A percentile compares a stretch with the other conserved stretches of the same genome.
These are phyloP conservation scores for Yarrowia sp. DNA, from an alignment of 805 yeast species.

Conservation along the genomic window DNA sequence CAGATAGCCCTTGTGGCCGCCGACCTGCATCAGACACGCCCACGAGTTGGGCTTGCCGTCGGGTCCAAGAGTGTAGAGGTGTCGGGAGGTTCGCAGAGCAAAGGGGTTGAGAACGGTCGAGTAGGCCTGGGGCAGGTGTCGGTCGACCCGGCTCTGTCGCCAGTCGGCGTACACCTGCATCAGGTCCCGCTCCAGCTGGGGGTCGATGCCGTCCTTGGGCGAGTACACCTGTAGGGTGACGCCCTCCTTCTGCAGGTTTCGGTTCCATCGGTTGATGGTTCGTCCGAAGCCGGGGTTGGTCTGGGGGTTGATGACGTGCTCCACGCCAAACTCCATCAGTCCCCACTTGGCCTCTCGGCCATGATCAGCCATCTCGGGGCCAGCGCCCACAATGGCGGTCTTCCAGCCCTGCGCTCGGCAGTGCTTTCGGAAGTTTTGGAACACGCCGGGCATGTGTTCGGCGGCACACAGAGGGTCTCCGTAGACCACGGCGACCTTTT, in stretches of 20 bases:
- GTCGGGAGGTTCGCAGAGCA: conserved; percentile 32
- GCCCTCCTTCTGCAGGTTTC: conserved; percentile 30
- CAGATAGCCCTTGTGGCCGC: conserved; percentile 33
- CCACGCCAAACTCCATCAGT: conserved; percentile 37
- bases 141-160: conserved; percentile 33
- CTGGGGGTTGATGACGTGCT: conserved; percentile 38
- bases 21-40: conserved; percentile 36
- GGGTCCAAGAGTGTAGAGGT: conserved; percentile 32
- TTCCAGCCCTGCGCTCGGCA: conserved; percentile 19
- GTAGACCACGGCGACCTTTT: conserved; percentile 26
- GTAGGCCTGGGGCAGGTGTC: conserved; percentile 36
- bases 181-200: conserved; percentile 29
- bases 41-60: conserved; percentile 38
- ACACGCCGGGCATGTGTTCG: conserved; percentile 24
- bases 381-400: conserved; percentile 31
- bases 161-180: conserved; percentile 35
- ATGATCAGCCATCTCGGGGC: conserved; percentile 26
- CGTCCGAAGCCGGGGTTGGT: conserved; percentile 31
- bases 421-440: conserved; percentile 15
- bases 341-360: conserved; percentile 25
- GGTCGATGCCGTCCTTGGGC: conserved; percentile 30
- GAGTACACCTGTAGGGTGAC: conserved; percentile 14
- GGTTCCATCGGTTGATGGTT: conserved; percentile 37
- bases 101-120: conserved; percentile 35
- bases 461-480: conserved; percentile 36